Evolutionary conservation across 306 rosid species (phyloP).

Genomic region (Gynostemma pentaphyllum): DNA sequence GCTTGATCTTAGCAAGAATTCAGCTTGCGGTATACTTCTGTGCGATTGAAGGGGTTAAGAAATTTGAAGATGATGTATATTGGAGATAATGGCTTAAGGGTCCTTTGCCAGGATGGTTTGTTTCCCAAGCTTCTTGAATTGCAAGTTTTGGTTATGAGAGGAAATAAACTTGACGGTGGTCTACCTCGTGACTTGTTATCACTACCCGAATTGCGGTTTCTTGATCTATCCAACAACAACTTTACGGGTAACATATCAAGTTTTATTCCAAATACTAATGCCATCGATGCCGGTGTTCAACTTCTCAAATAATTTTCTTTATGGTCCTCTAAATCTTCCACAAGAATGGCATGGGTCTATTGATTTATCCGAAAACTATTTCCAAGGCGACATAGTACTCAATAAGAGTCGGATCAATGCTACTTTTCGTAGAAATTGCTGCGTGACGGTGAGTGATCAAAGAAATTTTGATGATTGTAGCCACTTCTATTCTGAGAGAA

Average conservation of each 20-base stretch:
- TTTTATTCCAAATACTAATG: slow-evolving; percentile 18
- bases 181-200: slow-evolving; percentile 40
- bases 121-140: slow-evolving; percentile 26
- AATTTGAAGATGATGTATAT: slow-evolving; percentile 24
- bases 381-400: slow-evolving; percentile 42
- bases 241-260: slow-evolving; percentile 44
- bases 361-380: slow-evolving; percentile 70
- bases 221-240: slow-evolving; percentile 58
- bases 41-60: slow-evolving; percentile 21
- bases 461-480: slow-evolving; percentile 40
- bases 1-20: slow-evolving; percentile 61
- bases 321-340: slow-evolving; percentile 39
- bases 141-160: slow-evolving; percentile 27
- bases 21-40: slow-evolving; percentile 42
- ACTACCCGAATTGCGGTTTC: slow-evolving; percentile 28
- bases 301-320: slow-evolving; percentile 60
- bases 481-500: slow-evolving; percentile 37
- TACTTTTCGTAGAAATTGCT: slow-evolving; percentile 49
- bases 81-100: slow-evolving; percentile 25
- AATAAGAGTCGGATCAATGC: slow-evolving; percentile 23
- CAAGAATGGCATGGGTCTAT: slow-evolving; percentile 19
- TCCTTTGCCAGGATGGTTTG: slow-evolving; percentile 30
- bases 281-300: slow-evolving; percentile 37
- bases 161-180: slow-evolving; percentile 37
- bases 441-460: slow-evolving; percentile 33